These are phyloP conservation scores for Argentina anserina DNA, from an alignment of 306 rosid genomes.

Conservation along the genomic window DNA sequence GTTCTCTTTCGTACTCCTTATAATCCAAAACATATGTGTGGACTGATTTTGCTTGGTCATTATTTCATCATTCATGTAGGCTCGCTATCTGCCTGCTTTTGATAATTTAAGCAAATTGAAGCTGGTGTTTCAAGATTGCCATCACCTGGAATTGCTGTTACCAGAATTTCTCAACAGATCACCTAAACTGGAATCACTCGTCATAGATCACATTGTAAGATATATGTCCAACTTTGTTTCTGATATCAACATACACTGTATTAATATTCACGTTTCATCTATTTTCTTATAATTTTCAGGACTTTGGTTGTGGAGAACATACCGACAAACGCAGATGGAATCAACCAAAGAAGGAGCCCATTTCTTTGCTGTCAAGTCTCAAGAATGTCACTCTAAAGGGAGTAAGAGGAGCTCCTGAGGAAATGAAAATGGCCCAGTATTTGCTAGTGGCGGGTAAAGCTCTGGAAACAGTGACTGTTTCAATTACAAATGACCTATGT, in stretches of 20 bases:
- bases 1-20: neutral
- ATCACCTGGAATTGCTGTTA: neutral
- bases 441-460: neutral
- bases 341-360: neutral
- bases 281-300: neutral
- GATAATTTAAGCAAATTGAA: neutral
- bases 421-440: conserved; percentile 1
- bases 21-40: neutral
- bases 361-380: neutral
- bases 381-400: neutral
- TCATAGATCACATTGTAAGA: neutral
- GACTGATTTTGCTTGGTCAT: neutral
- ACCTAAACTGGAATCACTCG: neutral
- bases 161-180: neutral
- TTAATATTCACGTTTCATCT: neutral
- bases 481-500: neutral
- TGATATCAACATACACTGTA: neutral
- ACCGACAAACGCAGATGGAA: neutral
- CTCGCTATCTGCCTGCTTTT: neutral
- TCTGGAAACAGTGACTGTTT: neutral
- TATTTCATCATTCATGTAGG: neutral
- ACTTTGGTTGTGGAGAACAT: neutral
- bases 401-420: neutral
- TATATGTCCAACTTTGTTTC: neutral
- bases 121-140: neutral